phyloP scores from a whole-genome alignment of 768 basidiomycete genomes.

The Russula sp. region DNA sequence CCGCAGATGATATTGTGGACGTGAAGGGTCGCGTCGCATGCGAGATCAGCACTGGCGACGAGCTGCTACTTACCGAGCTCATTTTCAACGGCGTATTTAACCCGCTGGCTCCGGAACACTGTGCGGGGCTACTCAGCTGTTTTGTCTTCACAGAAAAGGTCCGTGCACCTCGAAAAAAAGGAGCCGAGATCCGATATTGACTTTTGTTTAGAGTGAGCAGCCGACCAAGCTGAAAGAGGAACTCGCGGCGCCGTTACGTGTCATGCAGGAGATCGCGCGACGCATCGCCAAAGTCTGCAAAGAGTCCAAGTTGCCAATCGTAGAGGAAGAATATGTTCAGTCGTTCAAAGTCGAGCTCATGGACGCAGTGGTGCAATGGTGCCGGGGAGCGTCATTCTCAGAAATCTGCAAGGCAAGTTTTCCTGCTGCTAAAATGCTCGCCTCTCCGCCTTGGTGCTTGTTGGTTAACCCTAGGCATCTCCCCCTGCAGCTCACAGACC shows the following conservation, averaged over 20 bases:
- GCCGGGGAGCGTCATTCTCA: slow-evolving; percentile 92
- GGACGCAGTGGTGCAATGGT: slow-evolving; percentile 98
- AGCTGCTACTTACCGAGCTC: slow-evolving; percentile 91
- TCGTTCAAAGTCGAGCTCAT: slow-evolving; percentile 99
- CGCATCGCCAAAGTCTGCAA: slow-evolving; percentile 96
- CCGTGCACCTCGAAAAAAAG: background rate
- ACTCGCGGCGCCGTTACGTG: slow-evolving; percentile 83
- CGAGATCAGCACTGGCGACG: slow-evolving; percentile 97
- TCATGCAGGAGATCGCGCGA: slow-evolving; percentile 93
- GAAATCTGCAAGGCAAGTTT: slow-evolving; percentile 88
- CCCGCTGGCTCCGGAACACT: slow-evolving; percentile 82
- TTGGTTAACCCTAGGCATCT: background rate
- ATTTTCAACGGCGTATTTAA: slow-evolving; percentile 98
- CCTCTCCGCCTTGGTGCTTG: background rate
- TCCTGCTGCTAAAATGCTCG: background rate
- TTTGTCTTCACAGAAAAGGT: slow-evolving; percentile 99
- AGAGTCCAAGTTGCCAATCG: slow-evolving; percentile 84
- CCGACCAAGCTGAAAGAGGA: slow-evolving; percentile 87
- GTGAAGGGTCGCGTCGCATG: slow-evolving; percentile 98
- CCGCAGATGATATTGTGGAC: slow-evolving; percentile 87
- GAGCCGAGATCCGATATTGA: background rate
- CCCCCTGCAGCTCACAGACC: slow-evolving; percentile 78
- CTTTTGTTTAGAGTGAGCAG: slow-evolving; percentile 70
- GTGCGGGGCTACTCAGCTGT: slow-evolving; percentile 90
- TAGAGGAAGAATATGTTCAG: slow-evolving; percentile 92